Conservation (phyloP, 2,329 filamentous ascomycete genomes). For the Decorospora gaudefroyi region DNA sequence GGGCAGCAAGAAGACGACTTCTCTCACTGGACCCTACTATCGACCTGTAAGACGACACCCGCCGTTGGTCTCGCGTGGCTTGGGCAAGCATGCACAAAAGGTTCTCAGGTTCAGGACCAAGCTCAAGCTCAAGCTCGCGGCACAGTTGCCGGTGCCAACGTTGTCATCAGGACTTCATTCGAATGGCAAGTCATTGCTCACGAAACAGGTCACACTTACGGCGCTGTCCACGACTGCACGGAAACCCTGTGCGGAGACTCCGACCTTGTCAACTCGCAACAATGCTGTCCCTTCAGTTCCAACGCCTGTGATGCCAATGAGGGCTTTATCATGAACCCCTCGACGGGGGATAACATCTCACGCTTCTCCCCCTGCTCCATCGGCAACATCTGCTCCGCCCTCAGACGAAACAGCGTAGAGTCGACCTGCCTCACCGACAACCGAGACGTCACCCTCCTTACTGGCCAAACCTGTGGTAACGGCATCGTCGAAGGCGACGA, state of each 20-base stretch:
- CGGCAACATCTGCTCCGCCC: slow-evolving; percentile 89
- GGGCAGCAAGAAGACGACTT: slow-evolving; percentile 76
- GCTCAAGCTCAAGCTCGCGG: slow-evolving; percentile 61
- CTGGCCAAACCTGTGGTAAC: slow-evolving; percentile 87
- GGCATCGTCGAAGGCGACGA: slow-evolving; percentile 94
- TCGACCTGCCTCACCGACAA: slow-evolving; percentile 82
- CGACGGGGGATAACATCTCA: slow-evolving; percentile 71
- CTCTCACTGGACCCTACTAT: slow-evolving; percentile 91
- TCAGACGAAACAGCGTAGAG: slow-evolving; percentile 76
- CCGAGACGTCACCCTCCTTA: slow-evolving; percentile 77
- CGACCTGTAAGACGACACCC: slow-evolving; percentile 76
- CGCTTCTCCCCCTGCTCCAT: slow-evolving; percentile 86
- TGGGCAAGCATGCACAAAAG: slow-evolving; percentile 76
- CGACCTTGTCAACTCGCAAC: slow-evolving; percentile 62
- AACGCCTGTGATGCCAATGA: slow-evolving; percentile 72
- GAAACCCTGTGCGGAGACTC: slow-evolving; percentile 66
- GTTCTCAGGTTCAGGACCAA: slow-evolving; percentile 55
- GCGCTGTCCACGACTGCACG: slow-evolving; percentile 92
- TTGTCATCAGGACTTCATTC: slow-evolving; percentile 78
- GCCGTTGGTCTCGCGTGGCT: slow-evolving; percentile 94
- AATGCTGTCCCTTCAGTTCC: slow-evolving; percentile 79
- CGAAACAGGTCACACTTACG: slow-evolving; percentile 92
- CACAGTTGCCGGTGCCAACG: slow-evolving; percentile 82
- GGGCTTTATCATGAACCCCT: slow-evolving; percentile 96
- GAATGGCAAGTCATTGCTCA: slow-evolving; percentile 98